Conservation (phyloP, 2,329 filamentous ascomycete genomes). For the Penicillium verrucosum region DNA sequence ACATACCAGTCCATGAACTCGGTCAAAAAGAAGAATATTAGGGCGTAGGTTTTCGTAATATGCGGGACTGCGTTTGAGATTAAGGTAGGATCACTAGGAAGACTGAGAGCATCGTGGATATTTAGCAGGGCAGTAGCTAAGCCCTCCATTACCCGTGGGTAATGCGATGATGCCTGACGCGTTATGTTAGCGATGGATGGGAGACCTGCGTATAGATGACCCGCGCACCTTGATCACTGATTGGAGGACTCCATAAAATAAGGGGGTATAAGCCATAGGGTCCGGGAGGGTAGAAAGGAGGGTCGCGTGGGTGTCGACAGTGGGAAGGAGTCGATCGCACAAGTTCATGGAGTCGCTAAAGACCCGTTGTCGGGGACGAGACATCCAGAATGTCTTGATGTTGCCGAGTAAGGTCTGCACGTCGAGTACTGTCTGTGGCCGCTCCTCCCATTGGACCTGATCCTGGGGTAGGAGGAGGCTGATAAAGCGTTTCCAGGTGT, state of each 20-base stretch:
- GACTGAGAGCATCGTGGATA: slow-evolving; percentile 31
- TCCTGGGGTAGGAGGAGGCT: slow-evolving; percentile 28
- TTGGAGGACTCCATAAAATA: slow-evolving; percentile 37
- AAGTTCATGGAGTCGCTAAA: slow-evolving; percentile 27
- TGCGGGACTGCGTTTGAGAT: slow-evolving; percentile 16
- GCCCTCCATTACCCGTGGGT: slow-evolving; percentile 36
- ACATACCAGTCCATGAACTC: slow-evolving; percentile 42
- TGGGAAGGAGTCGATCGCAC: slow-evolving; percentile 29
- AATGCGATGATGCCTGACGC: slow-evolving; percentile 33
- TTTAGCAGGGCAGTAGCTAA: slow-evolving; percentile 32
- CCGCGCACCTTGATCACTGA: slow-evolving; percentile 36
- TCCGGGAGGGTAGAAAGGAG: slow-evolving; percentile 29
- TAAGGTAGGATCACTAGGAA: slow-evolving; percentile 13
- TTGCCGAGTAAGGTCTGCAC: slow-evolving; percentile 27
- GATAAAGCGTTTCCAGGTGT: slow-evolving; percentile 37
- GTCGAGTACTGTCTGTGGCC: slow-evolving; percentile 29
- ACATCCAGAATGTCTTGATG: slow-evolving; percentile 30
- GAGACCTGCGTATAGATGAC: neutral
- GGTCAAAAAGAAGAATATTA: slow-evolving; percentile 36
- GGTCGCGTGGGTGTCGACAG: slow-evolving; percentile 28
- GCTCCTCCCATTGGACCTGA: slow-evolving; percentile 29
- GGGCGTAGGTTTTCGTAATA: slow-evolving; percentile 33
- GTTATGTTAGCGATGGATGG: neutral
- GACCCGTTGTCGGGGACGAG: slow-evolving; percentile 25
- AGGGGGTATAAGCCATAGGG: slow-evolving; percentile 26